Conservation (phyloP, 2,329 filamentous ascomycete genomes). For the Phyllosticta paracitricarpa region DNA sequence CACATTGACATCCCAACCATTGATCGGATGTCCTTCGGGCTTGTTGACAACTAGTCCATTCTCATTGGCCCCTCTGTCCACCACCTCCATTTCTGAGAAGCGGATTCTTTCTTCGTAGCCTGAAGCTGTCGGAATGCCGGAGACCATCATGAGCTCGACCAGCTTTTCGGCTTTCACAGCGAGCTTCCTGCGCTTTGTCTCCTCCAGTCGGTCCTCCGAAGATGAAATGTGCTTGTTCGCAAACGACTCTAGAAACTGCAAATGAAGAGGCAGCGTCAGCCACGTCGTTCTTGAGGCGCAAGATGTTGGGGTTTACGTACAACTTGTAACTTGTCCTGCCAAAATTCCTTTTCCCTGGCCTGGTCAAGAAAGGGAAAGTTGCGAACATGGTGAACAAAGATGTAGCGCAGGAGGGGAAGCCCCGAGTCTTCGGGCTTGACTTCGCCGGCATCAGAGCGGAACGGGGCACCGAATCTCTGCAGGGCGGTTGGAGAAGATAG, state of each 20-base stretch:
- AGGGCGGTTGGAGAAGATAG: constrained; percentile 91
- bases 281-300: constrained; percentile 2
- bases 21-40: constrained; percentile 83
- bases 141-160: constrained; percentile 99
- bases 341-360: constrained; percentile 97
- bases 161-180: constrained; percentile 90
- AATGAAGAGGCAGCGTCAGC: neutral
- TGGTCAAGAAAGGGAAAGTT: constrained; percentile 97
- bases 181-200: constrained; percentile 88
- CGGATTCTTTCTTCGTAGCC: constrained; percentile 96
- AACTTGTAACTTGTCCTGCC: constrained; percentile 95
- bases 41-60: constrained; percentile 77
- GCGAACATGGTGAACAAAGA: constrained; percentile 95
- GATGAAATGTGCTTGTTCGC: constrained; percentile 95
- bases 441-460: constrained; percentile 85
- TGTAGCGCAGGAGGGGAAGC: constrained; percentile 84
- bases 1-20: constrained; percentile 96
- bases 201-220: constrained; percentile 88
- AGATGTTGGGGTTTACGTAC: constrained; percentile 43
- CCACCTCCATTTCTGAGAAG: constrained; percentile 93
- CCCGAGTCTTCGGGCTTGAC: constrained; percentile 90
- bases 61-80: constrained; percentile 87
- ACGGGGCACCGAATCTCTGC: constrained; percentile 89
- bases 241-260: constrained; percentile 88
- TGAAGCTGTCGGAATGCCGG: constrained; percentile 86